Evolutionary conservation across 2,329 filamentous ascomycete species (phyloP), one percentile per base, ranked within the genome.

Genomic region (Cladosporium sphaerospermum): DNA sequence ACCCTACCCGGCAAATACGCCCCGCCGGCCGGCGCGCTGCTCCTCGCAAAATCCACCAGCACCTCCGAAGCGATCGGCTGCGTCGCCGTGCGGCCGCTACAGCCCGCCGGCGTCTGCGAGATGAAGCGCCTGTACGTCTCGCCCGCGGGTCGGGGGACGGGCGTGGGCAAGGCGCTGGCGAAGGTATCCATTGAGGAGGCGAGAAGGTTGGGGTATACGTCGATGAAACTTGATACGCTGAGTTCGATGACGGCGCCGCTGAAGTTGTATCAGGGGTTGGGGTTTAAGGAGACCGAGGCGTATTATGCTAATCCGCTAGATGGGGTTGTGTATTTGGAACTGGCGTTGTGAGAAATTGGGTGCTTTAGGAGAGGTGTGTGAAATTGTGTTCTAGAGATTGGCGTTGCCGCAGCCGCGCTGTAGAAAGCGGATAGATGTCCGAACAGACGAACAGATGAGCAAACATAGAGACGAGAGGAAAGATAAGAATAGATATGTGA

Each of bases 261-360:
- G 54, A 64, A 59, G 32, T 57, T 82, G 57, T 83, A 84, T 66
- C 62, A 62, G 45, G 63, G 62, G 4, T 62, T 73, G 55, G 79
- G 81, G 1, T 83, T 84, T 64, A 66, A 67, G 56, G 73, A 78
- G 58, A 73, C 75, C 37, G 68, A 70, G 39, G 63, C 70, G 19
- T 84, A 83, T 60, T 83, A 83, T 64, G 72, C 79, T 11, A 82
- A 76, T 33, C 78, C 78, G 4, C 58, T 81, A 34, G 68, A 76
- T 47, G 74, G 72, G 28, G 81, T 79, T 6, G 67, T 77, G 13
- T 84, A 81, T 61, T 67, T 83, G 61, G 70, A 66, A 28, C 58
- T 75, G 53, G 37, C 9, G 14, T 40, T 48, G n/a, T 45, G 43
- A 45, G 39, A 7, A 28, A 28, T 5, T 7, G 23, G 23, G 7